phyloP scores from a whole-genome alignment of 2,329 filamentous ascomycete species.

The Grosmannia serpens region DNA sequence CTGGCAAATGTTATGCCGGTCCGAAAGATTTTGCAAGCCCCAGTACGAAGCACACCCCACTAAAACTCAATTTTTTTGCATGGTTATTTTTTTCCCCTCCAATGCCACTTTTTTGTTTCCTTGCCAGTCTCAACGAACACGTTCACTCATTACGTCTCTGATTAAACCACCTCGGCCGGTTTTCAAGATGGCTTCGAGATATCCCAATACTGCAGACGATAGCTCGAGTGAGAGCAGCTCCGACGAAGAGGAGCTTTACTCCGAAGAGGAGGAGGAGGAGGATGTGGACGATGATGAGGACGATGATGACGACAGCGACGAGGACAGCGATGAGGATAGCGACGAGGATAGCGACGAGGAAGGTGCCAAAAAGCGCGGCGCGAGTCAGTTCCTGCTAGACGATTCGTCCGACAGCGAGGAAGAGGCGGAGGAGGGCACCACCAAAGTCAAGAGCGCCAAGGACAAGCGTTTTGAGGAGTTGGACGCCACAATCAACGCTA shows the following conservation, averaged over 20 bases:
- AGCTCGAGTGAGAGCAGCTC: constrained; percentile 94
- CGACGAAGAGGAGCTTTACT: constrained; percentile 93
- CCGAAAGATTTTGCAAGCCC: not conserved
- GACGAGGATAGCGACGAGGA: constrained; percentile 30
- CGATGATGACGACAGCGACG: constrained; percentile 46
- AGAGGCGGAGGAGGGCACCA: constrained; percentile 76
- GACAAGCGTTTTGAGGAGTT: constrained; percentile 94
- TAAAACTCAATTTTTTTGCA: constrained; percentile 1
- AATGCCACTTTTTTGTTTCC: not conserved
- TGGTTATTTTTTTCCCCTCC: constrained; percentile 1
- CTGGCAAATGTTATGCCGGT: constrained; percentile 1
- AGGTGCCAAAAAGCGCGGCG: constrained; percentile 56
- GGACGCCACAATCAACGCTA: constrained; percentile 76
- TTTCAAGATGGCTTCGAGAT: constrained; percentile 57
- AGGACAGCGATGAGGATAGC: constrained; percentile 28
- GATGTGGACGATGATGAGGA: constrained; percentile 57
- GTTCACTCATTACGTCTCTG: not conserved
- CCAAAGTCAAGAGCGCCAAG: constrained; percentile 92
- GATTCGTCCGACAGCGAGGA: constrained; percentile 61
- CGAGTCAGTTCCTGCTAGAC: constrained; percentile 73
- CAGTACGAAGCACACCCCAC: constrained; percentile 2
- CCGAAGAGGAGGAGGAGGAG: constrained; percentile 54
- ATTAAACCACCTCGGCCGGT: not conserved
- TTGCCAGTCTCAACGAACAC: not conserved
- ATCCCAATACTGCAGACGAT: constrained; percentile 85